Conservation (phyloP, 2,329 filamentous ascomycete genomes). For the Calonectria hawksworthii region DNA sequence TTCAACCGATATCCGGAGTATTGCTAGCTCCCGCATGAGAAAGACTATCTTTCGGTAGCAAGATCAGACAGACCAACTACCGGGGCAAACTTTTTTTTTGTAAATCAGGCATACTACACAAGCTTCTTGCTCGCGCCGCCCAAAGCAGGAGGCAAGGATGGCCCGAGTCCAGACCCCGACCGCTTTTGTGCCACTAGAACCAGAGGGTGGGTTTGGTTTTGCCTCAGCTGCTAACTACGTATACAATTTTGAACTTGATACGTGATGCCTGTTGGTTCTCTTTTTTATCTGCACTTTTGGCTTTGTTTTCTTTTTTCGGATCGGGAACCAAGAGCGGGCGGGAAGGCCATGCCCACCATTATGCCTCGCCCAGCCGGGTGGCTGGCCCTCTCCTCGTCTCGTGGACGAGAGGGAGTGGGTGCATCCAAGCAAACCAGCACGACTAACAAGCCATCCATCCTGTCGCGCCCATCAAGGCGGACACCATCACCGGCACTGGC, state of each 20-base stretch:
- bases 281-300: background rate
- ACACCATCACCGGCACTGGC: slow-evolving; percentile 32
- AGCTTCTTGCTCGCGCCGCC: background rate
- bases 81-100: background rate
- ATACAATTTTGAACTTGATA: background rate
- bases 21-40: slow-evolving; percentile 1
- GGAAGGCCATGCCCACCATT: background rate
- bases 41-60: background rate
- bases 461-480: background rate
- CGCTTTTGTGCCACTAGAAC: background rate
- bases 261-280: background rate
- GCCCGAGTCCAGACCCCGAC: background rate
- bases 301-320: slow-evolving; percentile 1
- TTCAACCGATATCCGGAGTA: background rate
- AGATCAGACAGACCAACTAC: background rate
- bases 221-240: background rate
- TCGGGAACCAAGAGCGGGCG: slow-evolving; percentile 1
- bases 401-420: slow-evolving; percentile 41
- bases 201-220: slow-evolving; percentile 1
- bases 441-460: background rate
- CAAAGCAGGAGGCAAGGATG: background rate
- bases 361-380: slow-evolving; percentile 7
- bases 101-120: background rate
- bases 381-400: slow-evolving; percentile 18
- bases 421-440: background rate